Conservation (phyloP, 805 yeast genomes). For the Kuraishia hungarica region DNA sequence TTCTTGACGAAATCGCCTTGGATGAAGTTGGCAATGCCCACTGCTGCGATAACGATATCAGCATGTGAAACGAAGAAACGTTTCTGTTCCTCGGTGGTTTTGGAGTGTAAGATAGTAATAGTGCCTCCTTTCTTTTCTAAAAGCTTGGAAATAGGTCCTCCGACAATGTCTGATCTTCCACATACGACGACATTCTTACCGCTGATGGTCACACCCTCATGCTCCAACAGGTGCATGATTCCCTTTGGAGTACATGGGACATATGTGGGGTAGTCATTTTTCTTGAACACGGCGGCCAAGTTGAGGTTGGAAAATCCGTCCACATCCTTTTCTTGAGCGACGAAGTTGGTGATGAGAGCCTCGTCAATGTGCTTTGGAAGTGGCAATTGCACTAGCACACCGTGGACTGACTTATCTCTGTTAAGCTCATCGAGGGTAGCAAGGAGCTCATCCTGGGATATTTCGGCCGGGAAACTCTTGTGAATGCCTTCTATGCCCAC, state of each 20-base stretch:
- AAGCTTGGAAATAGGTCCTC: constrained; percentile 69
- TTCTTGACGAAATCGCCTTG: constrained; percentile 68
- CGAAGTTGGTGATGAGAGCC: constrained; percentile 57
- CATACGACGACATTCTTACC: constrained; percentile 78
- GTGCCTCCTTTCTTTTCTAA: constrained; percentile 67
- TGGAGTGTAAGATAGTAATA: constrained; percentile 68
- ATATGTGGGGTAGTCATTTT: constrained; percentile 61
- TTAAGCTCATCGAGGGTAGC: constrained; percentile 48
- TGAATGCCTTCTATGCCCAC: constrained; percentile 57
- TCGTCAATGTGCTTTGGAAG: constrained; percentile 66
- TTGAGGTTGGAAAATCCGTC: constrained; percentile 79
- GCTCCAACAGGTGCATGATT: constrained; percentile 53
- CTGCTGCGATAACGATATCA: constrained; percentile 72
- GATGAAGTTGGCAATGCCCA: constrained; percentile 64
- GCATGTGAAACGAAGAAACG: constrained; percentile 44
- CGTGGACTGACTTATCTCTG: constrained; percentile 53
- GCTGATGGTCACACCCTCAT: constrained; percentile 42
- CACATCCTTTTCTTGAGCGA: constrained; percentile 61
- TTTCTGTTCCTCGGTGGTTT: constrained; percentile 43
- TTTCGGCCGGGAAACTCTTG: constrained; percentile 47
- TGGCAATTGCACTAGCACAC: constrained; percentile 71
- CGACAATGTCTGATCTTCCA: constrained; percentile 83
- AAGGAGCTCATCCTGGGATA: constrained; percentile 48
- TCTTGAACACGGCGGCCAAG: constrained; percentile 69
- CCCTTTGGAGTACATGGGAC: constrained; percentile 86